Conservation (phyloP, 257 asterid genomes). For the Jaltomata sinuosa region DNA sequence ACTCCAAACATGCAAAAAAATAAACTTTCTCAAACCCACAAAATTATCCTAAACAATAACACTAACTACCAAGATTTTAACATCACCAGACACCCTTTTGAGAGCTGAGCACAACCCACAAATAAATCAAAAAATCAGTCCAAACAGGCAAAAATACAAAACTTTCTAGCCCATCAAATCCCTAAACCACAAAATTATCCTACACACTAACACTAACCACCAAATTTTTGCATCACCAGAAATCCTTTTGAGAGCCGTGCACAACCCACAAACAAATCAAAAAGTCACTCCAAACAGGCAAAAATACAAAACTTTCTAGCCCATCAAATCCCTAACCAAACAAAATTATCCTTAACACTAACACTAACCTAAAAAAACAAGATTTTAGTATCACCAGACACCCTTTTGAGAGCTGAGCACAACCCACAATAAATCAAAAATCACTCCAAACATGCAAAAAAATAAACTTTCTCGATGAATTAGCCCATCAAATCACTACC, state of each 20-base stretch:
- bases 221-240: slow-evolving; percentile 3
- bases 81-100: slow-evolving; percentile 1
- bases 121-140: background rate
- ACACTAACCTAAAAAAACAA: background rate
- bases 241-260: background rate
- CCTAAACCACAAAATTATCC: background rate
- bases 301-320: background rate
- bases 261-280: background rate
- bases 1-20: background rate
- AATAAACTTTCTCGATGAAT: background rate
- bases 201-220: background rate
- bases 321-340: background rate
- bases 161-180: background rate
- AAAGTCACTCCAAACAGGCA: background rate
- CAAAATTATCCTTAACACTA: background rate
- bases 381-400: background rate
- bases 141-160: background rate
- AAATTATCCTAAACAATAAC: too few species aligned
- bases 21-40: background rate
- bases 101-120: background rate
- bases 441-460: background rate
- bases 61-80: too few species aligned
- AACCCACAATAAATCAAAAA: background rate
- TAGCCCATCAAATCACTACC: background rate
- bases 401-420: background rate